These are phyloP conservation scores for Rubroboletus satanas DNA, from an alignment of 768 basidiomycete genomes.

Conservation along the genomic window DNA sequence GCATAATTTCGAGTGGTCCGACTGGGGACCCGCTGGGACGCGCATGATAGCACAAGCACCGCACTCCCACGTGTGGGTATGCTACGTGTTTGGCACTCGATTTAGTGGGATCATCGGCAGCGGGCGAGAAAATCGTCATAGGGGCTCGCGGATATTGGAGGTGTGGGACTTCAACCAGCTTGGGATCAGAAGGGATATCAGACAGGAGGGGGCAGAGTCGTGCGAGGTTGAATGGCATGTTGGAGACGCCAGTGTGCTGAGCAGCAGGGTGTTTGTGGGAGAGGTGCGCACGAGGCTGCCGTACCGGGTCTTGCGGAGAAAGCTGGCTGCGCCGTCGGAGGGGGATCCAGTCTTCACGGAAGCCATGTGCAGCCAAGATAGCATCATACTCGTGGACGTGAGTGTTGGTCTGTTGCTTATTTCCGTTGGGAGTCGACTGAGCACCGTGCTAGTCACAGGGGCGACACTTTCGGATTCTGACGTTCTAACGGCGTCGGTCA, in stretches of 20 bases:
- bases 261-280: conserved; percentile 37
- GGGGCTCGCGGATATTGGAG: conserved; percentile 27
- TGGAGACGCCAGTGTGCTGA: conserved; percentile 25
- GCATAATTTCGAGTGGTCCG: conserved; percentile 40
- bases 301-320: conserved; percentile 37
- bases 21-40: conserved; percentile 50
- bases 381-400: conserved; percentile 49
- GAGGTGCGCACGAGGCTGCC: conserved; percentile 45
- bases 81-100: conserved; percentile 51
- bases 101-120: conserved; percentile 33
- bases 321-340: conserved; percentile 11
- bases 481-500: conserved; percentile 17
- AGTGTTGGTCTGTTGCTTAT: background rate
- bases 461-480: conserved; percentile 28
- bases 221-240: conserved; percentile 22
- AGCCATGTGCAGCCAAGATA: conserved; percentile 57
- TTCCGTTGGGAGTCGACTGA: background rate
- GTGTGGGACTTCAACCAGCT: conserved; percentile 53
- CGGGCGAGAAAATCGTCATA: conserved; percentile 8
- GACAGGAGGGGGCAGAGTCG: background rate
- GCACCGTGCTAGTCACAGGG: conserved; percentile 12
- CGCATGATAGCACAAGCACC: conserved; percentile 39
- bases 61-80: conserved; percentile 50
- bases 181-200: conserved; percentile 30
- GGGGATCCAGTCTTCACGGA: conserved; percentile 17